Base-by-base conservation (phyloP, 192 early-diverging fungal genomes). In the Kappamyces sp. region DNA sequence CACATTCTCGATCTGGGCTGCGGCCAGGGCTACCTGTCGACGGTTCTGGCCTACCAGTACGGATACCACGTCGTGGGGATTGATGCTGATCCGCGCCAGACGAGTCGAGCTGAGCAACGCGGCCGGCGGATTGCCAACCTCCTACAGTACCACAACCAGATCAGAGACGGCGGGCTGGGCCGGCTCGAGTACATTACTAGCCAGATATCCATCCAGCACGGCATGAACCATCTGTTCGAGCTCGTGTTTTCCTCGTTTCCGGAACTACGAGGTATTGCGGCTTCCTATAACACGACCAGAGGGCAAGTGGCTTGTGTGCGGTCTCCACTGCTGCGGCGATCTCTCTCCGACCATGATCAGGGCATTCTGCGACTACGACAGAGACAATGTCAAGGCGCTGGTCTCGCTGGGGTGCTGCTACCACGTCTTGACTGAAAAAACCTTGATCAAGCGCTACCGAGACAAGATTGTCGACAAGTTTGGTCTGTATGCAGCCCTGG, bases 371-470 rank as follows among this genome's bases (percentile, higher is more conserved):
- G 74, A 81, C 22, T 65, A 63, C 35, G 61, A 64, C 29, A 67
- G 66, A 29, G 9, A 47, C 46, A 47, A 22, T 22, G 22, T 22
- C 22, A 22, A 22, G 66, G 6, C 70, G 72, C 9, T 90, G 37
- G 85, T 84, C 9, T 73, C 77, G 45, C 87, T 90, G 7, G 85
- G 87, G 6, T 91, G 91, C 75, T 94, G 91, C 68, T 92, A 94
- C 65, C 88, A 94, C 69, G 75, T 72, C 60, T 69, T 93, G 11
- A 74, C 87, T 0, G 87, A 90, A 57, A 49, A 50, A 15, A 33
- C 31, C 32, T 8, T 31, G 34, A 41, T 6, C 42, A 4, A 30
- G 54, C n/a, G n/a, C 40, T 9, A 7, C n/a, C 29, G 4, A n/a
- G 38, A n/a, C 9, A 33, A 11, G 42, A 6, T 45, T 11, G 54